Base-by-base conservation (phyloP, 73 alveolate genomes). In the Paramecium caudatum region DNA sequence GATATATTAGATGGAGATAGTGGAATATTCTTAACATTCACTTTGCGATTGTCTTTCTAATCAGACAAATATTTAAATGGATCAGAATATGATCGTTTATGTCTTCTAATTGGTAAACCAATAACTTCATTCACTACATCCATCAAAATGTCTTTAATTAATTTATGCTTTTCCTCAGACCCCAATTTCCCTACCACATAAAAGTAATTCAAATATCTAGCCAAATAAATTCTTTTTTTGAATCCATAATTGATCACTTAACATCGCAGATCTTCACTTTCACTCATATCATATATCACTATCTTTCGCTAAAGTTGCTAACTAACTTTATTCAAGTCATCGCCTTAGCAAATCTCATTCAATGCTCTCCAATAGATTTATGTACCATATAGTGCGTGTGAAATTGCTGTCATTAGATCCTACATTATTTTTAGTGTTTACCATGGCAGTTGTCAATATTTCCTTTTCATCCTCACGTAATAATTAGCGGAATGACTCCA, bases 351-450 rank as follows among this genome's bases (percentile, higher is more conserved):
- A 16, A 36, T 43, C 0, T 19, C 68, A 10, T 25, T 21, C 47
- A 37, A 17, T 2, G 70, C 68, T 21, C 43, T 34, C 47, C 50
- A 37, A 68, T 68, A 68, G 19, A 15, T 17, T 49, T 43, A 68
- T n/a, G 84, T 68, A 13, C 84, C 84, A 16, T 68, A 68, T 49
- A 68, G 47, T 12, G 84, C 30, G 34, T 34, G 19, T 3, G 84
- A 43, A 37, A 74, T 74, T 74, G 88, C 88, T 74, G 36, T 74
- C 88, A 74, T 74, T 41, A 74, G 47, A 74, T 74, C 88, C 88
- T 74, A 27, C 16, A 21, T 27, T 74, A 25, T 45, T 45, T 41
- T 74, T 74, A 36, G 21, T 19, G 68, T 41, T 41, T 74, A 74
- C 88, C 68, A 41, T 41, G 16, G 88, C 69, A 12, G 36, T 15